A percentile compares a stretch with the other conserved stretches of the same genome.
Conservation (phyloP, 306 rosid genomes). For the Vicia sativa region DNA sequence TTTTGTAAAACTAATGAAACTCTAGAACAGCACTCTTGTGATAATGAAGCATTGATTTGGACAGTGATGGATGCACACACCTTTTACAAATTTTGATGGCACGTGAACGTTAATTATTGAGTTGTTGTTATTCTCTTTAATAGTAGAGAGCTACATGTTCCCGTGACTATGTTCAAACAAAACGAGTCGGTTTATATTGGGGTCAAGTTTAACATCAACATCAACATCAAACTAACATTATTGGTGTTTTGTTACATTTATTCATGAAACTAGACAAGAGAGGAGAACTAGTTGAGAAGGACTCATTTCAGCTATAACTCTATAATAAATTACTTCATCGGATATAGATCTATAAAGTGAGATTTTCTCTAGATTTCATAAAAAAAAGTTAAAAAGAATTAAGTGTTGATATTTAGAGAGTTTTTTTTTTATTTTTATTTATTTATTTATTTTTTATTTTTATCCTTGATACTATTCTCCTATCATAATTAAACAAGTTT, state of each 20-base stretch:
- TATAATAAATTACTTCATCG: background rate
- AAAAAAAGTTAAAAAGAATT: no score
- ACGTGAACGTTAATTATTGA: background rate
- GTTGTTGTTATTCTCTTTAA: conserved; percentile 1
- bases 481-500: no score
- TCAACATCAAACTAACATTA: background rate
- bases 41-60: background rate
- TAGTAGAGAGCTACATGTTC: conserved; percentile 15
- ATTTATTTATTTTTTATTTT: no score
- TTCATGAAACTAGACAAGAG: background rate
- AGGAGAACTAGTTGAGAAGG: background rate
- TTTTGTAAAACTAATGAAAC: background rate
- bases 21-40: background rate
- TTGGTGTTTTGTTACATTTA: background rate
- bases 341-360: no score
- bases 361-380: no score
- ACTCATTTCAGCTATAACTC: background rate
- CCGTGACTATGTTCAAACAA: conserved; percentile 20
- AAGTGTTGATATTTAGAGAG: no score
- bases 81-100: background rate
- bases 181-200: background rate
- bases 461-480: no score
- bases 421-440: no score
- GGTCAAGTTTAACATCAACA: background rate
- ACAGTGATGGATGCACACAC: background rate